These are phyloP conservation scores for Eleusine indica DNA, from an alignment of 176 grass and related monocot genomes.

Conservation along the genomic window DNA sequence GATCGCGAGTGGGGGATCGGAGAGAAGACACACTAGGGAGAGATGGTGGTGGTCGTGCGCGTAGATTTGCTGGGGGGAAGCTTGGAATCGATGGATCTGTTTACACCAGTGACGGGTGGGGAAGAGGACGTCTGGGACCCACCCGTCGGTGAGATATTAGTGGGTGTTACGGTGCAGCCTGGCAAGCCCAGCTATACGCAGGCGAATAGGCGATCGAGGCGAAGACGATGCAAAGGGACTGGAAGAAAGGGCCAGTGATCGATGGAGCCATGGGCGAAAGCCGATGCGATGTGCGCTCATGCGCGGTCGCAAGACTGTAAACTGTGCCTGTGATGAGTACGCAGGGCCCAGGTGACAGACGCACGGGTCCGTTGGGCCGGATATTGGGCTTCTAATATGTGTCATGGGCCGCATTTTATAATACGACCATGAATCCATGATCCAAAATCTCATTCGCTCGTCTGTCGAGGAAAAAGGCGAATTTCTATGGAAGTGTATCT, in stretches of 20 bases:
- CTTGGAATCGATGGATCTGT: background rate
- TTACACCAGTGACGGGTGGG: slow-evolving; percentile 26
- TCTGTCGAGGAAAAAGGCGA: no score
- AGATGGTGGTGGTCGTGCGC: slow-evolving; percentile 41
- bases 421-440: no score
- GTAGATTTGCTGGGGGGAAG: slow-evolving; percentile 39
- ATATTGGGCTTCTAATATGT: background rate
- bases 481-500: no score
- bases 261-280: background rate
- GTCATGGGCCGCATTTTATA: background rate
- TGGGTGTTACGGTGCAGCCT: background rate
- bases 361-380: background rate
- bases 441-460: no score
- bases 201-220: slow-evolving; percentile 19
- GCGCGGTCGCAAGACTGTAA: background rate
- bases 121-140: background rate
- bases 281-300: background rate
- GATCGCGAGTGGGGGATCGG: slow-evolving; percentile 44
- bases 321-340: background rate
- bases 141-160: slow-evolving; percentile 2
- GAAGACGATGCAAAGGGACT: slow-evolving; percentile 20
- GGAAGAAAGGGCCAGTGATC: background rate
- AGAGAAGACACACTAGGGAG: background rate
- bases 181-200: background rate
- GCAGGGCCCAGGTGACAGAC: background rate